Evolutionary conservation across 163 green algal genomes (phyloP), one percentile per base, ranked within the genome.

Genomic region (Chlamydomonas reinhardtii): DNA sequence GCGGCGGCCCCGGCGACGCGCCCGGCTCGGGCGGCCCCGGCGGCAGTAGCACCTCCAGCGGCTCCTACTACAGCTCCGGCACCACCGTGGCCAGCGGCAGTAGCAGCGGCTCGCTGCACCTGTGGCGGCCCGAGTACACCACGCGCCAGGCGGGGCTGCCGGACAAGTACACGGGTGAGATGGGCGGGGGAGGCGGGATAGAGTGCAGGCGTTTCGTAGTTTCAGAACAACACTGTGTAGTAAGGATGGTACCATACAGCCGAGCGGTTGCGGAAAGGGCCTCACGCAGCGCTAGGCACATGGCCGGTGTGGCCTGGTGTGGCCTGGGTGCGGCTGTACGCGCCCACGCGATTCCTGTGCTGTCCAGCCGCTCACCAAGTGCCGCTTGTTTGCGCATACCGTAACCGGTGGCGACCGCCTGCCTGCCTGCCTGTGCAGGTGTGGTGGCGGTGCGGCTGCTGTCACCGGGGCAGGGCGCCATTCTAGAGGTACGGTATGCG

Each of bases 61-160:
- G 69, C 34, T 29, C 70, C 25, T 35, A 31, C 31, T 85, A 68
- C 66, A 77, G 66, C 78, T 59, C 95, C 71, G 86, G 90, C 43
- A 82, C 90, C 76, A 95, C 84, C 61, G 91, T 98, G 27, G 94
- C 94, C 9, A 94, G 84, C 4, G 95, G 82, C 72, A 94, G 88
- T 73, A 85, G 82, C 70, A 84, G 87, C 29, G 96, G 96, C 76
- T 93, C 86, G 39, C 77, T 98, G 39, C 96, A 98, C 73, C 89
- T 97, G 81, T 98, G 96, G 96, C 83, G 94, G 0, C 95, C 98
- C 56, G 95, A 98, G 89, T 95, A 95, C 84, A 94, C 86, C 59
- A 90, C 73, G 22, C 89, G 90, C 16, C 79, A 85, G 52, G 79
- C 68, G 0, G 79, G 79, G n/a, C 52, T 85, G 68, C 79, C 79